Evolutionary conservation across 148 eudicot genomes (phyloP).

Genomic region (Rhododendron molle): DNA sequence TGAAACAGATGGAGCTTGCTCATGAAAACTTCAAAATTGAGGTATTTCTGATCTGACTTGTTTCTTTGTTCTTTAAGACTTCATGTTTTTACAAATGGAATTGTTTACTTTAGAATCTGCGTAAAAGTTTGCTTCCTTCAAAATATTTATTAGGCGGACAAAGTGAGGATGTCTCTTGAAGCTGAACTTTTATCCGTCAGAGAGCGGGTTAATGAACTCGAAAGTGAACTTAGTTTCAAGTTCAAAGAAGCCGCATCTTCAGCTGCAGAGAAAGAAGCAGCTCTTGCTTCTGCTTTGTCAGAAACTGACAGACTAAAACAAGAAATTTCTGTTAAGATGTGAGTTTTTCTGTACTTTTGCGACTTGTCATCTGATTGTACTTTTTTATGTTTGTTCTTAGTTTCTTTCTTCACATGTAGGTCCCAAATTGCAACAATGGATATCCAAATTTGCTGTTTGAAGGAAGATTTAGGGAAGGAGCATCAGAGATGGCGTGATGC

Average conservation of each 20-base stretch:
- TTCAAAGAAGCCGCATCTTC: constrained; percentile 55
- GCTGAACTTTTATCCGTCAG: constrained; percentile 57
- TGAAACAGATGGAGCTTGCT: constrained; percentile 75
- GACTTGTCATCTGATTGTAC: not conserved
- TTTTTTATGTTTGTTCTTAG: not conserved
- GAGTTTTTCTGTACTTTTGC: constrained; percentile 6
- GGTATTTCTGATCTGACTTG: constrained; percentile 24
- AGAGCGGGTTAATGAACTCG: constrained; percentile 55
- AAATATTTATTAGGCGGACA: constrained; percentile 41
- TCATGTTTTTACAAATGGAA: not conserved
- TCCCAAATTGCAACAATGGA: constrained; percentile 49
- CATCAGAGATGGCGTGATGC: constrained; percentile 64
- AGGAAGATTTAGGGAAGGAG: constrained; percentile 70
- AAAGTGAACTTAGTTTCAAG: constrained; percentile 52
- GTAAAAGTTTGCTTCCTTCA: not conserved
- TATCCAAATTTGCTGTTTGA: constrained; percentile 50
- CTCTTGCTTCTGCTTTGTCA: constrained; percentile 55
- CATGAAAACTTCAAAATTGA: constrained; percentile 64
- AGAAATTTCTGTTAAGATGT: constrained; percentile 51
- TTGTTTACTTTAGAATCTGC: not conserved
- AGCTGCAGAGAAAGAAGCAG: constrained; percentile 53
- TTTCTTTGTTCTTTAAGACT: not conserved
- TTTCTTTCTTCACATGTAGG: constrained; percentile 22
- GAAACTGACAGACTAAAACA: constrained; percentile 63
- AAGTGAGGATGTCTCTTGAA: constrained; percentile 60